These are phyloP conservation scores for Crithidia fasciculata DNA, from an alignment of 208 protist genomes.

Conservation along the genomic window DNA sequence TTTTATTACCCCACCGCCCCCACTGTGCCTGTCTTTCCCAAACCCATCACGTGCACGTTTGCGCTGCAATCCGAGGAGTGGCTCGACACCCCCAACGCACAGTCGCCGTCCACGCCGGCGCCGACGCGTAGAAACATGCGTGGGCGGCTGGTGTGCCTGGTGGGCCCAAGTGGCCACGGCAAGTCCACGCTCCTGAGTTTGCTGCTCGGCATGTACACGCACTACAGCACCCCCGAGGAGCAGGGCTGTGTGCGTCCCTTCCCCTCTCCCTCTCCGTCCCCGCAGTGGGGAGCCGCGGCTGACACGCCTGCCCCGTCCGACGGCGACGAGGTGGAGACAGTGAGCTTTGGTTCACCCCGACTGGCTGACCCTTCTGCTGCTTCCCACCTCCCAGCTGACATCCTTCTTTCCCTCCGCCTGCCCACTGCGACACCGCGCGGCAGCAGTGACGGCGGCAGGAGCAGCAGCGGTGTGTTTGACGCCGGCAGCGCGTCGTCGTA, in stretches of 20 bases:
- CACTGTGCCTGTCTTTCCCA: slow-evolving; percentile 59
- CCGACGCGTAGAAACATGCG: background rate
- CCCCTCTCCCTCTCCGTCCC: background rate
- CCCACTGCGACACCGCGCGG: background rate
- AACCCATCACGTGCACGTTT: slow-evolving; percentile 28
- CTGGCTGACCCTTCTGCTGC: slow-evolving; percentile 2
- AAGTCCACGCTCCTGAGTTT: slow-evolving; percentile 83
- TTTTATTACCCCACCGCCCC: slow-evolving; percentile 75
- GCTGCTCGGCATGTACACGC: slow-evolving; percentile 69
- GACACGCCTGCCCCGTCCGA: background rate
- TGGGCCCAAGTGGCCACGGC: slow-evolving; percentile 68
- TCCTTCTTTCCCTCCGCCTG: slow-evolving; percentile 27
- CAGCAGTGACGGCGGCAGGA: background rate
- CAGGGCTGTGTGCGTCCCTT: background rate
- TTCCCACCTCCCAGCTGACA: background rate
- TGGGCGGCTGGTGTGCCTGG: slow-evolving; percentile 64
- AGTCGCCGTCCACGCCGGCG: slow-evolving; percentile 4
- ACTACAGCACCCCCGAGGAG: slow-evolving; percentile 18
- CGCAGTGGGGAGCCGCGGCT: background rate
- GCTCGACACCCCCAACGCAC: slow-evolving; percentile 18
- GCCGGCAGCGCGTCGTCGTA: background rate
- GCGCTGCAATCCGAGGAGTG: slow-evolving; percentile 15
- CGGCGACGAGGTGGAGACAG: background rate
- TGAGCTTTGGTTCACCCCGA: slow-evolving; percentile 14
- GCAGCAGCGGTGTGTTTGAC: background rate